phyloP scores from a whole-genome alignment of 352 stramenopile genomes.

The Blastocystis sp. region DNA sequence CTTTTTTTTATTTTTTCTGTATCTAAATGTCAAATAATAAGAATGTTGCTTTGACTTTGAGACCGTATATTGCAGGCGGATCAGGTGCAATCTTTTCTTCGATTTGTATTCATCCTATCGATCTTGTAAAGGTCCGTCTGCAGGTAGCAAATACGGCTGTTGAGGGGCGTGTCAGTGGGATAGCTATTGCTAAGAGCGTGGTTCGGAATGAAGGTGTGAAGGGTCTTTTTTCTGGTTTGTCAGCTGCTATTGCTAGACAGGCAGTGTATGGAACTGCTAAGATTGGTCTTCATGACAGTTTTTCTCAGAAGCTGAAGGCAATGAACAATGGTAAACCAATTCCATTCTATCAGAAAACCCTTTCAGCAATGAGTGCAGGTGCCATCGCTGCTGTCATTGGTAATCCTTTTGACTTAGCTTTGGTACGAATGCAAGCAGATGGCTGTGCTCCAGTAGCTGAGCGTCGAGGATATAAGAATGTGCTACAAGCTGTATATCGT shows the following conservation, averaged over 20 bases:
- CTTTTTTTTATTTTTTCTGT: conserved; percentile 8
- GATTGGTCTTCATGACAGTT: conserved; percentile 67
- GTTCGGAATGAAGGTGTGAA: conserved; percentile 75
- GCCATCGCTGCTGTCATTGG: conserved; percentile 81
- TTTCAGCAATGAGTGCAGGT: conserved; percentile 64
- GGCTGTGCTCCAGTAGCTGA: conserved; percentile 80
- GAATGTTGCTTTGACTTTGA: background rate
- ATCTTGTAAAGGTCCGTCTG: conserved; percentile 81
- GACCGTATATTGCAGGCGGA: conserved; percentile 44
- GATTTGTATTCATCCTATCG: conserved; percentile 76
- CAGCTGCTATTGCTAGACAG: conserved; percentile 68
- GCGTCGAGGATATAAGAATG: conserved; percentile 95
- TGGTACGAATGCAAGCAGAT: conserved; percentile 94
- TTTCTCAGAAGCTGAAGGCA: conserved; percentile 63
- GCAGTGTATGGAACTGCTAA: conserved; percentile 69
- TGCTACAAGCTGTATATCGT: conserved; percentile 87
- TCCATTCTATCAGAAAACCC: conserved; percentile 65
- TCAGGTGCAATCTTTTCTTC: conserved; percentile 60
- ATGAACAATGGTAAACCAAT: conserved; percentile 64
- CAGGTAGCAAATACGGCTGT: conserved; percentile 70
- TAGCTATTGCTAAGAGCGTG: conserved; percentile 74
- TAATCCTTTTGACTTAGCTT: conserved; percentile 92
- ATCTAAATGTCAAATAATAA: conserved; percentile 11
- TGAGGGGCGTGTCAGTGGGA: conserved; percentile 72
- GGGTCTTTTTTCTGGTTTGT: conserved; percentile 79